Base-by-base conservation (phyloP, 805 yeast species). In the Groenewaldozyma tartarivorans region DNA sequence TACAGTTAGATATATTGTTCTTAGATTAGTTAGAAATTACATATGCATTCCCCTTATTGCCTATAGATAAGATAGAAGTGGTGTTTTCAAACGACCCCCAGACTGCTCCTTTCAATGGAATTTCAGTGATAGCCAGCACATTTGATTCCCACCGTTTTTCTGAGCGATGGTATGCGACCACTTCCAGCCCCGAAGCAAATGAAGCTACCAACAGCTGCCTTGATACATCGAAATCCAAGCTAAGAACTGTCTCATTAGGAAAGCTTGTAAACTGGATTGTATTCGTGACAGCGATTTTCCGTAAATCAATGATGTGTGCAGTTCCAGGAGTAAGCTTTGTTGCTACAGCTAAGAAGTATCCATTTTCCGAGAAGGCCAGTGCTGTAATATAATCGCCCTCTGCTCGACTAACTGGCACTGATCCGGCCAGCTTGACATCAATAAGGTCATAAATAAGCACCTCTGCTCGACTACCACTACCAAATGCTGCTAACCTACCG, bases 331-430 rank as follows among this genome's bases (percentile, higher is more conserved):
- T 33, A 3, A 27, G 29, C 11, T 20, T 20, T 13, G 13, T 15
- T 7, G 36, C 19, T 34, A 71, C 54, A 16, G 49, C 52, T 33
- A 81, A 53, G 72, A 80, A 77, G 55, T 75, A 78, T 1, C 90
- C 90, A 52, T 81, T 81, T 21, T 65, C 61, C 2, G 79, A 81
- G 58, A 77, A 79, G 33, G 55, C 51, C 9, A 78, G 42, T n/a
- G 60, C 55, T 4, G 56, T 47, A 6, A 72, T 60, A 1, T 40
- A 29, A 1, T 48, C 43, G 27, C 49, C 47, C n/a, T 51, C 54
- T 3, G 44, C 31, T 11, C 22, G 36, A 1, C 56, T 48, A 1
- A 22, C 24, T 3, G 73, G 54, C 6, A 62, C 69, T 11, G 36
- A 37, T 30, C 34, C 40, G 7, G 49, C 15, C 16, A 56, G 41